A percentile compares a stretch with the other conserved stretches of the same genome.
Evolutionary conservation across 768 basidiomycete genomes (phyloP).

Genomic region (Phylloporus sp.): DNA sequence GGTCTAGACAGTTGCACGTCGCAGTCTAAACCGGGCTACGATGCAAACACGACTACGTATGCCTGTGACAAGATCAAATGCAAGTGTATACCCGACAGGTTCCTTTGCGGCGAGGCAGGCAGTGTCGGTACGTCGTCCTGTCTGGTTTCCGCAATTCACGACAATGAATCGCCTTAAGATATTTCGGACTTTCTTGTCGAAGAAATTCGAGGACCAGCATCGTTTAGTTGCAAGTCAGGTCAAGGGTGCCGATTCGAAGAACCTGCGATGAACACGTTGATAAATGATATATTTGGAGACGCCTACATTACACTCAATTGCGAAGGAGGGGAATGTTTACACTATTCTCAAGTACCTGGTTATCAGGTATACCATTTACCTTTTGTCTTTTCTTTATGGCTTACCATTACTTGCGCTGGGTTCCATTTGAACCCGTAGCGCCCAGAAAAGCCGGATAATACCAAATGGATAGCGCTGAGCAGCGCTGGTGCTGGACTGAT

Average conservation of each 20-base stretch:
- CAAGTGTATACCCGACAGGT: constrained; percentile 87
- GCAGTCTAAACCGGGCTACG: constrained; percentile 43
- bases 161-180: constrained; percentile 37
- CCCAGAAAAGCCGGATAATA: constrained; percentile 82
- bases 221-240: constrained; percentile 71
- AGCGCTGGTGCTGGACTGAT: constrained; percentile 72
- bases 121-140: constrained; percentile 67
- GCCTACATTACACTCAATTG: constrained; percentile 83
- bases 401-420: background rate
- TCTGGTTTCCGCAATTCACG: background rate
- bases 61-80: constrained; percentile 82
- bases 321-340: constrained; percentile 87
- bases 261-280: constrained; percentile 93
- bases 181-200: constrained; percentile 90
- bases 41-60: constrained; percentile 71
- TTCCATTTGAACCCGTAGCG: constrained; percentile 34
- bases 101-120: constrained; percentile 94
- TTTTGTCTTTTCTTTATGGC: background rate
- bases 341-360: constrained; percentile 93
- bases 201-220: constrained; percentile 86
- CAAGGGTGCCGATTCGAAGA: constrained; percentile 88
- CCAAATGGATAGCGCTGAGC: constrained; percentile 77
- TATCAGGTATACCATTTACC: constrained; percentile 49
- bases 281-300: constrained; percentile 92
- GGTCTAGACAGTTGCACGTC: constrained; percentile 67